Base-by-base conservation (phyloP, 306 rosid genomes). In the Cucurbita maxima region DNA sequence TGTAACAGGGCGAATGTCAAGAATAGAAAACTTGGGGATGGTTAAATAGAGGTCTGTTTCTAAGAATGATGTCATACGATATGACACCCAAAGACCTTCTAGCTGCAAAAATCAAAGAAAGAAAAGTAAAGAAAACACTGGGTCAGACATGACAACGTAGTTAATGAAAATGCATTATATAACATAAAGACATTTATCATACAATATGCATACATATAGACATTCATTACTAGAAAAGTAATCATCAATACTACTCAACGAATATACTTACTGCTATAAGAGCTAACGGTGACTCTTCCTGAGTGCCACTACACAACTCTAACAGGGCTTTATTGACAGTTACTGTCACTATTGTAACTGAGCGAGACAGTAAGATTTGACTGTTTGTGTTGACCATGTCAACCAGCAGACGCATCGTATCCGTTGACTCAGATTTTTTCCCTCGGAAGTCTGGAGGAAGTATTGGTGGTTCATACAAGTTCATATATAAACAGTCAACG, bases 381-480 rank as follows among this genome's bases (percentile, higher is more conserved):
- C 99, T 81, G 77, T 88, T 94, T 56, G 58, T 59, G 81, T 94
- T 94, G 85, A 94, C 99, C 96, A 84, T 94, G 78, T 94, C 99
- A 76, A 84, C 97, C 67, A 94, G 87, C 81, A 87, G 86, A 78
- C 72, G 82, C 53, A 94, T 86, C 44, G 95, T 84, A 73, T 91
- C 96, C 79, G 79, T 88, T 11, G 96, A 78, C 76, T 75, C 90
- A 52, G 96, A 83, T 73, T 86, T 82, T 75, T 87, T 91, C 73
- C 90, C 97, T 72, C 96, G 99, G 76, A 94, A 94, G 80, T 90
- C 86, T 48, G 97, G 91, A 73, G 99, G 99, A 83, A 91, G 96
- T 76, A 79, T 85, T 14, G 99, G 96, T 71, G 76, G 77, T 81
- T 94, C 99, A 77, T 82, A 79, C 72, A 94, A 84, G 81, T 91